Base-by-base conservation (phyloP, 2,329 filamentous ascomycete genomes). In the Phyllachora maydis region DNA sequence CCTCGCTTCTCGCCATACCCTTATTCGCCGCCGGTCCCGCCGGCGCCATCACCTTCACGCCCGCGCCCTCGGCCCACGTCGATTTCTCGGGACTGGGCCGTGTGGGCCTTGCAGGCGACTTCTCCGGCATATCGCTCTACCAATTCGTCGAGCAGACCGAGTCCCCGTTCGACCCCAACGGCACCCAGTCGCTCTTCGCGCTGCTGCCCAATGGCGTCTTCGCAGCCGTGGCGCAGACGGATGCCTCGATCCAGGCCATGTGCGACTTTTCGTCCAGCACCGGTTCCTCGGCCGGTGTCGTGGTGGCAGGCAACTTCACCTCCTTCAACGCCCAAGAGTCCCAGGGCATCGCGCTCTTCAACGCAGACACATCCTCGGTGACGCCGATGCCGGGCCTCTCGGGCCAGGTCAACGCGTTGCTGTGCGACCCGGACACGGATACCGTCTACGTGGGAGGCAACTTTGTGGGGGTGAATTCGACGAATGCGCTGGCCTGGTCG, bases 231-330 rank as follows among this genome's bases (percentile, higher is more conserved):
- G 65, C 73, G 25, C 60, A 67, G 19, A 73, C 82, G 21, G 81
- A 95, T 47, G 83, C 75, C 28, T 69, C 74, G 23, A 92, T 98
- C 40, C 64, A 71, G 40, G 63, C 79, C 32, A 88, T 98, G 76
- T 98, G 88, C 52, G 54, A 73, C 11, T 78, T 85, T 37, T 57
- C 68, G 24, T 51, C 59, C 36, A 56, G 60, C 27, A 62, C 78
- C 45, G 75, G 76, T 32, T 61, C 57, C 5, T 49, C 73, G 27
- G 56, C 64, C n/a, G 73, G 75, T 19, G 65, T 95, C 14, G 64
- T 95, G 22, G 63, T 98, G 10, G 88, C 77, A 26, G 88, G 88
- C 22, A 95, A 95, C 52, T 98, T 98, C 43, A 95, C 88, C 16
- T 90, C 79, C 44, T 52, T 98, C 31, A 78, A 72, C 28, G 70